phyloP scores from a whole-genome alignment of 2,329 filamentous ascomycete species.

The Monosporascus cannonballus region DNA sequence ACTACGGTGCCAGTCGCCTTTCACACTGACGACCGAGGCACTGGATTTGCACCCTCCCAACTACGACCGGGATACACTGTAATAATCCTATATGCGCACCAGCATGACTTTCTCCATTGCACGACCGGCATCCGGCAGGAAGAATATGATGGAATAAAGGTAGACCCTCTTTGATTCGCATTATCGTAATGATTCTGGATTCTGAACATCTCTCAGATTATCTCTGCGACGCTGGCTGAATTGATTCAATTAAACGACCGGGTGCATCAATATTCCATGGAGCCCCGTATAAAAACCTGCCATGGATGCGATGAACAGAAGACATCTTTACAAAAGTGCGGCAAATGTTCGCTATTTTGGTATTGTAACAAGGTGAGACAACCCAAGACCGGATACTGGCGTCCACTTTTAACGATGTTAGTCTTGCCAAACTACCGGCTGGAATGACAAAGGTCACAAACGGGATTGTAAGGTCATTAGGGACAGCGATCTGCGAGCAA shows the following conservation, averaged over 20 bases:
- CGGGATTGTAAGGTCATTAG: not conserved
- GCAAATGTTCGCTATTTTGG: not conserved
- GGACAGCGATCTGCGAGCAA: not conserved
- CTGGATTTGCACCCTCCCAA: not conserved
- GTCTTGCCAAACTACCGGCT: not conserved
- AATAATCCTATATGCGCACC: not conserved
- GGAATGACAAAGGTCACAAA: not conserved
- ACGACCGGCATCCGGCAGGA: not conserved
- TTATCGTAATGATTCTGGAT: not conserved
- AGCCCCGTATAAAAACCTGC: not conserved
- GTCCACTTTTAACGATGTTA: too few relatives aligned
- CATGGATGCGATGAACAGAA: not conserved
- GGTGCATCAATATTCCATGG: not conserved
- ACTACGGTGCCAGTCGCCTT: not conserved
- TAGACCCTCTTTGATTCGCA: not conserved
- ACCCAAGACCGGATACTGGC: not conserved
- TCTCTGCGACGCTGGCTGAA: not conserved
- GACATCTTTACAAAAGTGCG: not conserved
- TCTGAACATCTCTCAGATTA: not conserved
- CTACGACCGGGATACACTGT: not conserved
- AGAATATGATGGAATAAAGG: not conserved
- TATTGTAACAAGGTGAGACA: not conserved
- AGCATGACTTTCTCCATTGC: too few relatives aligned
- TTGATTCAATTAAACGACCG: not conserved
- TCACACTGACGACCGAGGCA: not conserved